Conservation (phyloP, 208 protist species). For the Wallacemonas collosoma region DNA sequence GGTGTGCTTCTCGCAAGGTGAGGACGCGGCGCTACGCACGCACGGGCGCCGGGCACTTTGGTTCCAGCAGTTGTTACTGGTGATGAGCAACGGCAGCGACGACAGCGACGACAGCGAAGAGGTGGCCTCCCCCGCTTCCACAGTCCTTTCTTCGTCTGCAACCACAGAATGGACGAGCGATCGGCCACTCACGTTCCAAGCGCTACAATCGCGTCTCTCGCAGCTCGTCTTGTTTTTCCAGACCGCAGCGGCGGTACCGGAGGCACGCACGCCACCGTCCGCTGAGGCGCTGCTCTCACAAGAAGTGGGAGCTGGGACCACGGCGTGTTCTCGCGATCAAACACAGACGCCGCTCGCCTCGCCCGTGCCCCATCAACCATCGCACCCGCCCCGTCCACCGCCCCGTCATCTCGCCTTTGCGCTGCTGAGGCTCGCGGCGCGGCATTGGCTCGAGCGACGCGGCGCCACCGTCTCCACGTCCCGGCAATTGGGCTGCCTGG, state of each 20-base stretch:
- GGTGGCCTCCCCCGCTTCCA: neutral
- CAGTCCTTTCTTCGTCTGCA: neutral
- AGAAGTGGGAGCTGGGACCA: no score
- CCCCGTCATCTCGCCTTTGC: slow-evolving; percentile 8
- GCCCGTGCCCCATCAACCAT: neutral
- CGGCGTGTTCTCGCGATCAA: no score
- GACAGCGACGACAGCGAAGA: neutral
- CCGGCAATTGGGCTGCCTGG: slow-evolving; percentile 38
- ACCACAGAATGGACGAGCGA: neutral
- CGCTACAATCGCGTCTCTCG: neutral
- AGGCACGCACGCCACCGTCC: neutral
- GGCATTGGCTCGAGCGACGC: slow-evolving; percentile 41
- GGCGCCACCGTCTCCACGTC: slow-evolving; percentile 45
- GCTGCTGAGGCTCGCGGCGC: slow-evolving; percentile 31
- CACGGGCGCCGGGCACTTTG: slow-evolving; percentile 1
- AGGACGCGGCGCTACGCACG: neutral
- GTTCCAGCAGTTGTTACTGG: neutral
- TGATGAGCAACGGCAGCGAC: neutral
- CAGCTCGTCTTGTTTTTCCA: slow-evolving; percentile 3
- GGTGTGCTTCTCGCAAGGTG: neutral
- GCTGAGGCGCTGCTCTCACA: neutral
- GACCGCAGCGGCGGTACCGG: neutral
- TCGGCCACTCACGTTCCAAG: slow-evolving; percentile 7
- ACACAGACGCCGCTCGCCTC: neutral
- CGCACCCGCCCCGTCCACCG: neutral